Percentiles rank a stretch among this genome's conserved stretches.
Conservation (phyloP, 2,329 filamentous ascomycete genomes). For the Colletotrichum somersetense region DNA sequence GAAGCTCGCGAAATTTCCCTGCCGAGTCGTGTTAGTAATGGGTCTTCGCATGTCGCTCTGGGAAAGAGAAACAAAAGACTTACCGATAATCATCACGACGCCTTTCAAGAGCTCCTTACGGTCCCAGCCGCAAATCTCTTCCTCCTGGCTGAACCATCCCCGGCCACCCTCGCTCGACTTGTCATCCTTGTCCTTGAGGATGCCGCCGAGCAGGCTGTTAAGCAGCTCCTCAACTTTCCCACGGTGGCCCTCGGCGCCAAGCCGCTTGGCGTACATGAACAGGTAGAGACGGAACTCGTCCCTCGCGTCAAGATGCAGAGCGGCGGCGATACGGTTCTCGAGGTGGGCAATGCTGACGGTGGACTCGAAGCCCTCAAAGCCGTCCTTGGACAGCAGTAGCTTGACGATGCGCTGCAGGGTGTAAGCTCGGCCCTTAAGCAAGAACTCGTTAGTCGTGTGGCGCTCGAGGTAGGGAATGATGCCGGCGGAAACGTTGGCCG, state of each 20-base stretch:
- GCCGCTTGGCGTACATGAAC: slow-evolving; percentile 97
- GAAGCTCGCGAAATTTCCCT: slow-evolving; percentile 96
- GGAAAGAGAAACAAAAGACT: slow-evolving; percentile 50
- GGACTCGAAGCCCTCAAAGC: slow-evolving; percentile 92
- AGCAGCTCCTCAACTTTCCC: slow-evolving; percentile 94
- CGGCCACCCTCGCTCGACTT: slow-evolving; percentile 60
- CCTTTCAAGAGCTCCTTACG: slow-evolving; percentile 88
- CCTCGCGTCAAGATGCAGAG: slow-evolving; percentile 83
- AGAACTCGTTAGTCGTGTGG: slow-evolving; percentile 92
- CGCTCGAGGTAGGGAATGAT: slow-evolving; percentile 94
- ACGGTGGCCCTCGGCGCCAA: slow-evolving; percentile 89
- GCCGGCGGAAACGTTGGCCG: slow-evolving; percentile 81
- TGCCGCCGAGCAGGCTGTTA: slow-evolving; percentile 82
- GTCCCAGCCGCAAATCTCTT: slow-evolving; percentile 90
- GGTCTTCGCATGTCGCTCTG: neutral
- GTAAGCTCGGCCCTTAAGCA: slow-evolving; percentile 92
- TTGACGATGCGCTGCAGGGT: slow-evolving; percentile 94
- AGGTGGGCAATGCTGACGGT: slow-evolving; percentile 93
- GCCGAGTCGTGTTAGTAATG: slow-evolving; percentile 49
- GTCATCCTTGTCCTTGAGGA: slow-evolving; percentile 68
- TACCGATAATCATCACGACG: slow-evolving; percentile 93
- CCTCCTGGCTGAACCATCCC: slow-evolving; percentile 76
- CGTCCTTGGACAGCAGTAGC: slow-evolving; percentile 85
- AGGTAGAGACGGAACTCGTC: slow-evolving; percentile 96
- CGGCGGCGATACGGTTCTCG: slow-evolving; percentile 93